Conservation (phyloP, 768 basidiomycete species). For the Boletus rex-veris region DNA sequence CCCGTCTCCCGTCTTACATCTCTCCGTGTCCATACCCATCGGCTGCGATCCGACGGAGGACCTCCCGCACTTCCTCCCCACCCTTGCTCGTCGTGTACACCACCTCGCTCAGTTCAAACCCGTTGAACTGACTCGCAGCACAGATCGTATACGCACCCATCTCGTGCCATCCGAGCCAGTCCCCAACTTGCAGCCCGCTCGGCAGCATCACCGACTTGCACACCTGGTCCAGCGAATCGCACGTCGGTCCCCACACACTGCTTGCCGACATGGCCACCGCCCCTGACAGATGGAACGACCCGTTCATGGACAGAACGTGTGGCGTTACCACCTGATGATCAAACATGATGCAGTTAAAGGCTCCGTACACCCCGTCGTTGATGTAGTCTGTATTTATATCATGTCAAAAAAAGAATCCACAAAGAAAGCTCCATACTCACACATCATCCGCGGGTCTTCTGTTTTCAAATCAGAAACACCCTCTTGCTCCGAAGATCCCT, state of each 20-base stretch:
- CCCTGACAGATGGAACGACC: conserved; percentile 47
- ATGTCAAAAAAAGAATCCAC: background rate
- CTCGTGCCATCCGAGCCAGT: conserved; percentile 96
- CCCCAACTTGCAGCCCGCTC: conserved; percentile 74
- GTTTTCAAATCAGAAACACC: conserved; percentile 19
- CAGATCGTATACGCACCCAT: conserved; percentile 99
- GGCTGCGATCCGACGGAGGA: conserved; percentile 48
- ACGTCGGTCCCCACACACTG: conserved; percentile 98
- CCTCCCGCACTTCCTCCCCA: conserved; percentile 49
- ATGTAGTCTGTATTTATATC: conserved; percentile 74
- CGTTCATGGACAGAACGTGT: conserved; percentile 66
- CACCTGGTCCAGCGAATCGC: conserved; percentile 96
- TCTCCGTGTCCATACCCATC: conserved; percentile 38
- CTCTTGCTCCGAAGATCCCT: conserved; percentile 24
- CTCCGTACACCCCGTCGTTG: conserved; percentile 98
- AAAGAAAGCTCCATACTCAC: conserved; percentile 50
- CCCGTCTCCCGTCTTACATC: background rate
- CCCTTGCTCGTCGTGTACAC: conserved; percentile 70
- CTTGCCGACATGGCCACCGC: conserved; percentile 46
- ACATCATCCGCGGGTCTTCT: conserved; percentile 72
- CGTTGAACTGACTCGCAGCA: conserved; percentile 95
- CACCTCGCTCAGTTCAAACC: conserved; percentile 78
- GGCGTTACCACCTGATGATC: conserved; percentile 95
- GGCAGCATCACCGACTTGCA: conserved; percentile 62
- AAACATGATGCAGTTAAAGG: conserved; percentile 96